phyloP scores from a whole-genome alignment of 495 filamentous ascomycete genomes.

The Bryoglossum gracile region DNA sequence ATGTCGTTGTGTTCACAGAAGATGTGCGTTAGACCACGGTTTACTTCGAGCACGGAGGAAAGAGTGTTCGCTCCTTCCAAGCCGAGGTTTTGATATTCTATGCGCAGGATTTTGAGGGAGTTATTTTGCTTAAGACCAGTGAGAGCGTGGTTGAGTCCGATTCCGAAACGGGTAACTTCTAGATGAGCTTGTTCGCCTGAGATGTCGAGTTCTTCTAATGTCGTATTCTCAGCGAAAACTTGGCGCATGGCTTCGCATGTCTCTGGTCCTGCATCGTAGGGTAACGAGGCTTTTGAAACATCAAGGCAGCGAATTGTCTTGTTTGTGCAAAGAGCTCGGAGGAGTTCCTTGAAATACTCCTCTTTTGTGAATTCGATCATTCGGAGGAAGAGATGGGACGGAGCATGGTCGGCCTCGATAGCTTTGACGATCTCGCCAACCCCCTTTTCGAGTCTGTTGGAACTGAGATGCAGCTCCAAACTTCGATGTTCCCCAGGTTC shows the following conservation, averaged over 20 bases:
- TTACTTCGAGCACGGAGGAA: constrained; percentile 67
- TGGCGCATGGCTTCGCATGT: constrained; percentile 65
- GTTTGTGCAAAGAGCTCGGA: constrained; percentile 65
- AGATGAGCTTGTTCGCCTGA: constrained; percentile 85
- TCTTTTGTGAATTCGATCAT: constrained; percentile 82
- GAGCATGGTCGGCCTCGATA: constrained; percentile 56
- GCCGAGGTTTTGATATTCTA: constrained; percentile 57
- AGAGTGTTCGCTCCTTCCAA: constrained; percentile 68
- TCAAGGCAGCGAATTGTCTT: constrained; percentile 71
- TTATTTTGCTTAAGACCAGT: constrained; percentile 69
- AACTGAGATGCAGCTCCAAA: constrained; percentile 70
- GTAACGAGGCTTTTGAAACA: constrained; percentile 80
- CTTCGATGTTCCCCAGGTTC: constrained; percentile 47
- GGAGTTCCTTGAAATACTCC: constrained; percentile 62
- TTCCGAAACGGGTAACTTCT: constrained; percentile 77
- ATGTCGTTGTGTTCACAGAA: constrained; percentile 77
- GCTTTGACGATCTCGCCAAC: constrained; percentile 59
- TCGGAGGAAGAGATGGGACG: constrained; percentile 67
- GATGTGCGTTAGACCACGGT: constrained; percentile 56
- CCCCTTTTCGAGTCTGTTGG: constrained; percentile 71
- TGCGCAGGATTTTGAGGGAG: constrained; percentile 63
- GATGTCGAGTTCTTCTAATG: constrained; percentile 71
- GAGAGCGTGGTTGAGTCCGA: constrained; percentile 71
- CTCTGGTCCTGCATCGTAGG: constrained; percentile 65
- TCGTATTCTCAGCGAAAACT: constrained; percentile 73